phyloP scores from a whole-genome alignment of 495 filamentous ascomycete genomes.

The Podospora bellae-mahoneyi region DNA sequence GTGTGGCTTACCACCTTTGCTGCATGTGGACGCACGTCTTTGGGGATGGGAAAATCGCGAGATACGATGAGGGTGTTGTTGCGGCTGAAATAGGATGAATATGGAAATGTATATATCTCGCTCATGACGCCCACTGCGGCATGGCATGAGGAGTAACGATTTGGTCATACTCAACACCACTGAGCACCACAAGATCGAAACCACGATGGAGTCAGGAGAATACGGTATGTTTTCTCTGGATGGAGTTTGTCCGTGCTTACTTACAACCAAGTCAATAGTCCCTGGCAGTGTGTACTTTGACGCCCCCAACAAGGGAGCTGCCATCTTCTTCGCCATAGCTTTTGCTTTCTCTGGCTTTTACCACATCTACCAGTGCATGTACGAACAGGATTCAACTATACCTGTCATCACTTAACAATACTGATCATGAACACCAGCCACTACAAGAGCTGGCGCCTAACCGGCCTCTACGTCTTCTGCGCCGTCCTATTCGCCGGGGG shows the following conservation, averaged over 20 bases:
- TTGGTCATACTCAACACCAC: not conserved
- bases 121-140: not conserved
- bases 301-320: conserved; percentile 69
- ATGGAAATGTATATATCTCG: not conserved
- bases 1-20: not conserved
- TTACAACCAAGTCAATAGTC: conserved; percentile 29
- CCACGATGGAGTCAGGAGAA: conserved; percentile 38
- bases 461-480: conserved; percentile 39
- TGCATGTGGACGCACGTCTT: conserved; percentile 3
- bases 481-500: conserved; percentile 51
- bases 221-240: conserved; percentile 27
- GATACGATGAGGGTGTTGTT: conserved; percentile 11
- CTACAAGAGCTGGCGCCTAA: conserved; percentile 49
- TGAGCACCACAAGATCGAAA: not conserved
- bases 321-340: conserved; percentile 63
- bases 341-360: conserved; percentile 56
- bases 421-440: conserved; percentile 32
- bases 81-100: not conserved
- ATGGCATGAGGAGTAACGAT: not conserved
- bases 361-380: conserved; percentile 65
- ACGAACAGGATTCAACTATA: conserved; percentile 23
- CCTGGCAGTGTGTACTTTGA: conserved; percentile 63
- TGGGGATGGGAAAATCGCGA: conserved; percentile 12
- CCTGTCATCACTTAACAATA: not conserved
- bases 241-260: not conserved